phyloP scores from a whole-genome alignment of 129 eudicot genomes.

The Kitagawia praeruptora region DNA sequence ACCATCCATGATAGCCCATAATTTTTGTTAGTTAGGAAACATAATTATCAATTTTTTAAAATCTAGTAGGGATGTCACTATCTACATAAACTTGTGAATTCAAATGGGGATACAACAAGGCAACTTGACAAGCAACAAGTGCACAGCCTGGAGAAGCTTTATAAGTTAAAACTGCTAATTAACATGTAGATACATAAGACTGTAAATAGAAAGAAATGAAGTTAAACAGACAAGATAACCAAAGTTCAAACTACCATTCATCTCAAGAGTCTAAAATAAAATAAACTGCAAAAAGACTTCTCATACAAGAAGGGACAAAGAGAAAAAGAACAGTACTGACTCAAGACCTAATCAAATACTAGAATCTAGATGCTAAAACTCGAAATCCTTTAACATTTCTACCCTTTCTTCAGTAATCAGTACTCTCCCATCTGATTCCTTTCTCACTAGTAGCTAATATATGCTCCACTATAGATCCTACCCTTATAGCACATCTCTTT shows the following conservation, averaged over 20 bases:
- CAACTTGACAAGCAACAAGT: background rate
- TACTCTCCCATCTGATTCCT: conserved; percentile 10
- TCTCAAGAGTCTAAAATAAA: conserved; percentile 19
- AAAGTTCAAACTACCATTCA: background rate
- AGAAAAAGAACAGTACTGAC: conserved; percentile 22
- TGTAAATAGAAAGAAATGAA: background rate
- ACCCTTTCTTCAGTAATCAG: conserved; percentile 10
- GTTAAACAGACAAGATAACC: background rate
- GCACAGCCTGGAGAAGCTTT: background rate
- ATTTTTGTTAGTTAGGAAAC: conserved; percentile 5
- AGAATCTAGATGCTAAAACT: conserved; percentile 22
- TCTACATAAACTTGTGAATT: background rate
- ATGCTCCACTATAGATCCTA: conserved; percentile 24
- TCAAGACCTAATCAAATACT: conserved; percentile 30
- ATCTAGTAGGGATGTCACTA: background rate
- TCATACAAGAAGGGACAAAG: conserved; percentile 19
- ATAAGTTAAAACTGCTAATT: background rate
- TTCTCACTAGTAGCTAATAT: conserved; percentile 25
- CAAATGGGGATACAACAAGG: background rate
- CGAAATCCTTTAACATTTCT: conserved; percentile 5
- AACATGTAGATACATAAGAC: background rate
- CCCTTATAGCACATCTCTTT: conserved; percentile 36
- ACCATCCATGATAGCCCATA: background rate
- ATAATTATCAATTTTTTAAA: background rate
- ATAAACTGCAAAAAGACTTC: conserved; percentile 65